Evolutionary conservation across 2,329 filamentous ascomycete genomes (phyloP).

Genomic region (Dothideomycetes sp.): DNA sequence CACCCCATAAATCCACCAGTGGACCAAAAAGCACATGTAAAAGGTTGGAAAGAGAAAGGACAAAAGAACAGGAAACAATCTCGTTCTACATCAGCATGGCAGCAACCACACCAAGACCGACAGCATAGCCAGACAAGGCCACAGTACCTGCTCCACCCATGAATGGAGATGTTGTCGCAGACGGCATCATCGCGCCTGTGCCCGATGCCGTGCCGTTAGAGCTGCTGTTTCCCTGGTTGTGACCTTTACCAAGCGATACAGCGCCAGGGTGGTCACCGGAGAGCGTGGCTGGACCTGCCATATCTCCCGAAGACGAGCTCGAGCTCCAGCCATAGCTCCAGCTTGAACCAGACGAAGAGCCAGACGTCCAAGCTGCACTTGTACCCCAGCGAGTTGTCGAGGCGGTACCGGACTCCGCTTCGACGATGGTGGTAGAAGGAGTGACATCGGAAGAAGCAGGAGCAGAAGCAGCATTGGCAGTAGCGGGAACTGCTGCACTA

Average conservation of each 20-base stretch:
- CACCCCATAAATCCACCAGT: too few relatives aligned
- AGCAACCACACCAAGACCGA: neutral
- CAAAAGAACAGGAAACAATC: slow-evolving; percentile 1
- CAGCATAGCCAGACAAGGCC: slow-evolving; percentile 3
- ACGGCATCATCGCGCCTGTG: slow-evolving; percentile 2
- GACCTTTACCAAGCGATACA: too few relatives aligned
- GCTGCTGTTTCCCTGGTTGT: too few relatives aligned
- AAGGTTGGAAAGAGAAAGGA: neutral
- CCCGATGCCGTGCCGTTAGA: slow-evolving; percentile 4
- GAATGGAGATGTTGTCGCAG: slow-evolving; percentile 4
- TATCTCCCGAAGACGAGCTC: too few relatives aligned
- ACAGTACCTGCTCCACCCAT: slow-evolving; percentile 1
- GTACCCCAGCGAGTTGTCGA: too few relatives aligned
- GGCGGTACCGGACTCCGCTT: too few relatives aligned
- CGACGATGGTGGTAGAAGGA: neutral
- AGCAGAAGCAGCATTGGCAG: neutral
- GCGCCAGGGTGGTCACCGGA: too few relatives aligned
- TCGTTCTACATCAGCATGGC: slow-evolving; percentile 3
- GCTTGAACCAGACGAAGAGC: too few relatives aligned
- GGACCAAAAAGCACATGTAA: neutral
- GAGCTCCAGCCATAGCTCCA: too few relatives aligned
- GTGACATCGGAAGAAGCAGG: neutral
- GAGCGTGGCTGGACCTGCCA: too few relatives aligned
- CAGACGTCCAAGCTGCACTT: too few relatives aligned
- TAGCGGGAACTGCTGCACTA: neutral